Evolutionary conservation across 352 stramenopile species (phyloP).

Genomic region (Phytopythium boreale): DNA sequence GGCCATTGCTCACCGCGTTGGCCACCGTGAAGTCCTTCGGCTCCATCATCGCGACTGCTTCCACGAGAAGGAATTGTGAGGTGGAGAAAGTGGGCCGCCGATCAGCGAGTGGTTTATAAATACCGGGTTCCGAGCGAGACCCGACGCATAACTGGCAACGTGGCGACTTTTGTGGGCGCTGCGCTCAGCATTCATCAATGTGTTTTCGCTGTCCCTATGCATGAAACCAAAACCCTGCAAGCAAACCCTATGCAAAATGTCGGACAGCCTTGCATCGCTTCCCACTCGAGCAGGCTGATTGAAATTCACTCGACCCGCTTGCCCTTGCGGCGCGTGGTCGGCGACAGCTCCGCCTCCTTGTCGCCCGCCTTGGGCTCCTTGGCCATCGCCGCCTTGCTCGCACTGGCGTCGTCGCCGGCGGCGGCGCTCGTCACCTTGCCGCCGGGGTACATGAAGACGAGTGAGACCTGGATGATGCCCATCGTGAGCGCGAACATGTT

Average conservation of each 20-base stretch:
- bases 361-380: slow-evolving; percentile 2
- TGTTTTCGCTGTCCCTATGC: neutral
- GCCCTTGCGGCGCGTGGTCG: slow-evolving; percentile 6
- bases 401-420: slow-evolving; percentile 10
- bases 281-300: neutral
- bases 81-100: neutral
- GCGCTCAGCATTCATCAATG: neutral
- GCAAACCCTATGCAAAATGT: neutral
- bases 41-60: slow-evolving; percentile 29
- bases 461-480: slow-evolving; percentile 65
- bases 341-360: slow-evolving; percentile 1
- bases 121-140: neutral
- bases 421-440: slow-evolving; percentile 19
- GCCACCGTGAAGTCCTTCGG: slow-evolving; percentile 54
- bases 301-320: neutral
- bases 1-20: slow-evolving; percentile 30
- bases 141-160: too few relatives aligned
- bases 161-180: too few relatives aligned
- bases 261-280: neutral
- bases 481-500: slow-evolving; percentile 71
- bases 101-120: neutral
- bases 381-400: slow-evolving; percentile 21
- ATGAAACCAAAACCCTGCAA: neutral
- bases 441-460: slow-evolving; percentile 55
- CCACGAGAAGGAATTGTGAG: neutral